Evolutionary conservation across 768 basidiomycete genomes (phyloP).

Genomic region (Phanerodontia chrysosporium): DNA sequence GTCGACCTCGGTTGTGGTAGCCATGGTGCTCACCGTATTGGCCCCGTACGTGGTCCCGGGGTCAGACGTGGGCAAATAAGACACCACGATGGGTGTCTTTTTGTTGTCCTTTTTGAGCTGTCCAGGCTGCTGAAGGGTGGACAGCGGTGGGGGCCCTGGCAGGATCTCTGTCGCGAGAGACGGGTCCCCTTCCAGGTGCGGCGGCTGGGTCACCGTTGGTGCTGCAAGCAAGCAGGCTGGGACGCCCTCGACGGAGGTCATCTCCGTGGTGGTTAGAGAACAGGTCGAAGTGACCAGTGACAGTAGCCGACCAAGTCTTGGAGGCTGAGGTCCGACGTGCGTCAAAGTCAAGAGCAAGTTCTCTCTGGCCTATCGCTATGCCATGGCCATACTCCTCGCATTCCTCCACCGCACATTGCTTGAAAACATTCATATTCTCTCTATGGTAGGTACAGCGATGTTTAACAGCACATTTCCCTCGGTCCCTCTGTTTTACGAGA

Average conservation of each 20-base stretch:
- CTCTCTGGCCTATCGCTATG: background rate
- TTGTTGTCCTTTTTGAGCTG: conserved; percentile 69
- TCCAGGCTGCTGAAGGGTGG: conserved; percentile 61
- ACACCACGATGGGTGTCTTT: conserved; percentile 64
- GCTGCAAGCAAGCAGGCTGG: conserved; percentile 72
- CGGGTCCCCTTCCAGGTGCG: conserved; percentile 79
- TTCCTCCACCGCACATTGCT: too few species aligned
- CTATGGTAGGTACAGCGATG: background rate
- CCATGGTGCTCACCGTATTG: conserved; percentile 43
- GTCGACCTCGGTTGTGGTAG: conserved; percentile 51
- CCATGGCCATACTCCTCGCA: background rate
- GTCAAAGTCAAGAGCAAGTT: conserved; percentile 12
- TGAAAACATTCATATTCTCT: background rate
- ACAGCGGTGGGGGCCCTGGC: conserved; percentile 78
- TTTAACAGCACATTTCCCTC: background rate
- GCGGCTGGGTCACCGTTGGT: conserved; percentile 69
- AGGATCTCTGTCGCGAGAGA: conserved; percentile 86
- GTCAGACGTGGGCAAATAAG: conserved; percentile 81
- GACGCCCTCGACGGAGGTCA: conserved; percentile 71
- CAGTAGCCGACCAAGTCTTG: conserved; percentile 1
- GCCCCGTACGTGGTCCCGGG: conserved; percentile 85
- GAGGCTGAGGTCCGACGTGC: conserved; percentile 9
- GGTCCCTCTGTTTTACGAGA: background rate
- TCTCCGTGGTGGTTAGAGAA: conserved; percentile 31
- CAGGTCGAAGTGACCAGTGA: background rate